Evolutionary conservation across 805 yeast genomes (phyloP), one percentile per base, ranked within the genome.

Genomic region (Starmera quercuum): DNA sequence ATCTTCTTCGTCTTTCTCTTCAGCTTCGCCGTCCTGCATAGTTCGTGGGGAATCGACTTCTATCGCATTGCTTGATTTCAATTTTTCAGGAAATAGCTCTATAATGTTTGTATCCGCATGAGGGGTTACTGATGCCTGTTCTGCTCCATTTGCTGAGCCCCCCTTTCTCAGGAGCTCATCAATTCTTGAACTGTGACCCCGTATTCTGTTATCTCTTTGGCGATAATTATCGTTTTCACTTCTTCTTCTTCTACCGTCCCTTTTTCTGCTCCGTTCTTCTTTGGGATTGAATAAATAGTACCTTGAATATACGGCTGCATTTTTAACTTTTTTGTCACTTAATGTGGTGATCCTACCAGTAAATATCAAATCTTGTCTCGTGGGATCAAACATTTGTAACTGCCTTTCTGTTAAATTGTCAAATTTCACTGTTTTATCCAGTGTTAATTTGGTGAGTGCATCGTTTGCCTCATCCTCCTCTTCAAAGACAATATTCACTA

Each of bases 201-300:
- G n/a, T n/a, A n/a, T n/a, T n/a, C n/a, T n/a, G n/a, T n/a, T n/a
- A n/a, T n/a, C n/a, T n/a, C n/a, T n/a, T n/a, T n/a, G n/a, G n/a
- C n/a, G n/a, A n/a, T n/a, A n/a, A n/a, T n/a, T n/a, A n/a, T n/a
- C n/a, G n/a, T n/a, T n/a, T n/a, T n/a, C n/a, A n/a, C n/a, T n/a
- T 30, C 23, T 13, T 15, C 24, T 12, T 21, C 20, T 6, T 7
- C 10, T 22, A 18, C 12, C 17, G n/a, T 14, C 9, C 8, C 9
- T 11, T 10, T 18, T 8, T 13, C 4, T 7, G 11, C 15, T 6
- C 13, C 38, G 42, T n/a, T 37, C 36, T 7, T 7, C 26, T 15
- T 40, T 40, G 15, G 56, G 56, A 34, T 51, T 48, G 30, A 45
- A 41, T 4, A 51, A 29, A 25, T 51, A 51, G 34, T 49, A 51